Evolutionary conservation across 768 basidiomycete species (phyloP).

Genomic region (Crassisporium funariophilum): DNA sequence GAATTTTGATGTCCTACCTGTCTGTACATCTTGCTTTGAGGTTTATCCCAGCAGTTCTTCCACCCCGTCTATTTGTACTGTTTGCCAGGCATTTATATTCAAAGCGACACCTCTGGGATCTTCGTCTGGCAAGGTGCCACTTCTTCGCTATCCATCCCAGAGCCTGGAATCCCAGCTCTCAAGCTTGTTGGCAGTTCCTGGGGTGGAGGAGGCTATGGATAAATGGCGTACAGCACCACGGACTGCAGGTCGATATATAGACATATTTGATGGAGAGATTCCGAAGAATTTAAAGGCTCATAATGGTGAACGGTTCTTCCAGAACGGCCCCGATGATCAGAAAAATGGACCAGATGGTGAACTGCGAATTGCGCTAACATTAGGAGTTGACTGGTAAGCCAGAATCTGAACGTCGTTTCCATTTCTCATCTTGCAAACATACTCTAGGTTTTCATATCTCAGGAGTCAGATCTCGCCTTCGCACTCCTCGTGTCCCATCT

Average conservation of each 20-base stretch:
- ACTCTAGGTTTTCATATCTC: slow-evolving; percentile 37
- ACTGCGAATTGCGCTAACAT: slow-evolving; percentile 28
- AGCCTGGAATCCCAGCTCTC: slow-evolving; percentile 17
- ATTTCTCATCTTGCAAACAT: not conserved
- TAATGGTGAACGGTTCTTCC: slow-evolving; percentile 32
- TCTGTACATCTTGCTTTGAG: slow-evolving; percentile 22
- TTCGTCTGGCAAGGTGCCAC: not conserved
- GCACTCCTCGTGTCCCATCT: slow-evolving; percentile 34
- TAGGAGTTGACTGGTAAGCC: slow-evolving; percentile 35
- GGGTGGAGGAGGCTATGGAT: slow-evolving; percentile 26
- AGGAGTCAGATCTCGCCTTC: slow-evolving; percentile 35
- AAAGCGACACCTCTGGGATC: slow-evolving; percentile 1
- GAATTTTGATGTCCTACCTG: slow-evolving; percentile 16
- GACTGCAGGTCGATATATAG: slow-evolving; percentile 13
- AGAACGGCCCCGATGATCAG: slow-evolving; percentile 9
- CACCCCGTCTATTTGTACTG: not conserved
- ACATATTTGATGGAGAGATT: slow-evolving; percentile 32
- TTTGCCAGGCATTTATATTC: slow-evolving; percentile 2
- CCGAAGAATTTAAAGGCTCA: slow-evolving; percentile 22
- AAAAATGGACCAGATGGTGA: slow-evolving; percentile 19
- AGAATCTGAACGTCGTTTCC: not conserved
- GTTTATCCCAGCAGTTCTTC: slow-evolving; percentile 17
- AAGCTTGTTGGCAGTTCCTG: slow-evolving; percentile 16
- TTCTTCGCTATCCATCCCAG: slow-evolving; percentile 15
- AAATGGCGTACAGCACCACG: slow-evolving; percentile 9